A percentile compares a stretch with the other conserved stretches of the same genome.
Conservation (phyloP, 106 monocot genomes). For the Dioscorea dumetorum region DNA sequence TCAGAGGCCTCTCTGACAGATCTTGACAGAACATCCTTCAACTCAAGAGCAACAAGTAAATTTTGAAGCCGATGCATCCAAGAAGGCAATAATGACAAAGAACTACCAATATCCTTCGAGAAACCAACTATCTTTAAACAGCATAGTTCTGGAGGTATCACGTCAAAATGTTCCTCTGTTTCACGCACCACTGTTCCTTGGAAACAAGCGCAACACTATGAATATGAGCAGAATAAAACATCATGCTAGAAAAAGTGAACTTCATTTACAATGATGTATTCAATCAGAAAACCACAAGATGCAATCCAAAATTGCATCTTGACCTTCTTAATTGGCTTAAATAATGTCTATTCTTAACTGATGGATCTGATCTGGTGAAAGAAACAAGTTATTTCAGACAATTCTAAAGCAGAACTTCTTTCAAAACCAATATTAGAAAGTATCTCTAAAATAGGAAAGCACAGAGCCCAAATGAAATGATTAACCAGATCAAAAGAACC, state of each 20-base stretch:
- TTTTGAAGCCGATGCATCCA: constrained; percentile 85
- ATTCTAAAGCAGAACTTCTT: too few relatives aligned
- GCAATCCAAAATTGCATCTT: too few relatives aligned
- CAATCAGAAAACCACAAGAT: background rate
- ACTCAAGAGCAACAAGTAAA: constrained; percentile 82
- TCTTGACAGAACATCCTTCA: constrained; percentile 56
- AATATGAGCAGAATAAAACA: background rate
- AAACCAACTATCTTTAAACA: constrained; percentile 81
- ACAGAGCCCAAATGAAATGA: too few relatives aligned
- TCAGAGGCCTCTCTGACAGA: constrained; percentile 60
- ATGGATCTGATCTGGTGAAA: too few relatives aligned
- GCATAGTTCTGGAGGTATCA: constrained; percentile 86
- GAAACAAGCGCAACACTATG: constrained; percentile 1
- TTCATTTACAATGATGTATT: background rate
- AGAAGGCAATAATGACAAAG: constrained; percentile 88
- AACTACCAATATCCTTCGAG: constrained; percentile 91
- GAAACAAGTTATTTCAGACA: too few relatives aligned
- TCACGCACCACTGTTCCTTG: constrained; percentile 49
- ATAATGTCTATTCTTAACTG: too few relatives aligned
- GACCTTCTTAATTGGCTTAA: too few relatives aligned
- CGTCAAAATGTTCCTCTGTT: constrained; percentile 67
- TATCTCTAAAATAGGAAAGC: too few relatives aligned
- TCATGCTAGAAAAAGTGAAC: background rate
- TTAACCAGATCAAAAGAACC: too few relatives aligned
- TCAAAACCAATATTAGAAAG: too few relatives aligned